Evolutionary conservation across 176 grass and related monocot species (phyloP).

Genomic region (Calamus simplicifolius): DNA sequence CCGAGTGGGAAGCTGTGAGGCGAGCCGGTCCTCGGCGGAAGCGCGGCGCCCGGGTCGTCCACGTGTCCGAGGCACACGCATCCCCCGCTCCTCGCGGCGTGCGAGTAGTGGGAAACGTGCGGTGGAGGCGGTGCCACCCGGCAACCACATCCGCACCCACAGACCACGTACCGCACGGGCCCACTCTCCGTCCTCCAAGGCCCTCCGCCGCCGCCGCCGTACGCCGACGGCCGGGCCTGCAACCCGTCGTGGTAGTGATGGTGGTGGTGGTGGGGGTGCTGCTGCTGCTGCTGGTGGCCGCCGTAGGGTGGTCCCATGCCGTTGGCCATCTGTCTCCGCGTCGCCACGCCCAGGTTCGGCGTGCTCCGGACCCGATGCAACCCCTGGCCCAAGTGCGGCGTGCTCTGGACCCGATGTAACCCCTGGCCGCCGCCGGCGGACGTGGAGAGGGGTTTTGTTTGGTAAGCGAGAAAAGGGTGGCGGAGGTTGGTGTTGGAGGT

Average conservation of each 20-base stretch:
- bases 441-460: not conserved
- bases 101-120: conserved; percentile 13
- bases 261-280: conserved; percentile 15
- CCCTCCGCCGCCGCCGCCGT: not conserved
- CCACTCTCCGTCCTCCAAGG: not conserved
- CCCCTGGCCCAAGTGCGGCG: conserved; percentile 36
- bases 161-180: conserved; percentile 17
- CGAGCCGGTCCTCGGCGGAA: conserved; percentile 2
- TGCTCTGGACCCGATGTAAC: conserved; percentile 55
- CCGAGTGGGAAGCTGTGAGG: not conserved
- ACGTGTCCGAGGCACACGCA: not conserved
- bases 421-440: not conserved
- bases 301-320: conserved; percentile 3
- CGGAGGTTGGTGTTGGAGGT: conserved; percentile 21
- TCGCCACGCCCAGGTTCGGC: conserved; percentile 13
- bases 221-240: too few species aligned
- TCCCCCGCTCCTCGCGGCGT: conserved; percentile 5
- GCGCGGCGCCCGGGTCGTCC: not conserved
- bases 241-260: conserved; percentile 1
- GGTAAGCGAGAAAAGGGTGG: not conserved
- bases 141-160: conserved; percentile 17
- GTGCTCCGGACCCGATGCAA: conserved; percentile 12
- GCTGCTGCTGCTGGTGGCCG: conserved; percentile 4
- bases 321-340: not conserved
- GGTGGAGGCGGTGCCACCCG: not conserved